Conservation (phyloP, 2,329 filamentous ascomycete genomes). For the Clonostachys solani region DNA sequence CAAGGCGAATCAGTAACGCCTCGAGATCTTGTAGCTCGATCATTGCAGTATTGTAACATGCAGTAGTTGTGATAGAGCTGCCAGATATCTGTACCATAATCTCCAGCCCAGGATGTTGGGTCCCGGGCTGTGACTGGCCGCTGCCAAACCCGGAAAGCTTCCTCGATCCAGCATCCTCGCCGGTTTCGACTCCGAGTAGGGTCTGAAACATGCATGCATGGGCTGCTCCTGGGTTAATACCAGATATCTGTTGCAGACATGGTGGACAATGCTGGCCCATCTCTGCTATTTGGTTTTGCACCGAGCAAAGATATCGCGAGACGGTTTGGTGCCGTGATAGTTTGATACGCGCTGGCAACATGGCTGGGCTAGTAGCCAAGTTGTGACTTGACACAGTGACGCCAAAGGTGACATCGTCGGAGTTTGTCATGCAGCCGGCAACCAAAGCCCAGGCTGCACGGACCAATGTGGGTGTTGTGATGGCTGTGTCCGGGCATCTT, state of each 20-base stretch:
- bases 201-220: constrained; percentile 7
- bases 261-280: constrained; percentile 7
- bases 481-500: too few relatives aligned
- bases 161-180: too few relatives aligned
- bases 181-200: constrained; percentile 8
- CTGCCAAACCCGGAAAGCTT: too few relatives aligned
- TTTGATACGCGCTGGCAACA: constrained; percentile 15
- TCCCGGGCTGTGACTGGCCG: too few relatives aligned
- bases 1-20: not conserved
- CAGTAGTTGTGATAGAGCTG: too few relatives aligned
- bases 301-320: constrained; percentile 30
- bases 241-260: constrained; percentile 7
- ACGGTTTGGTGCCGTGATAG: constrained; percentile 21
- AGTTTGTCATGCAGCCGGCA: constrained; percentile 23
- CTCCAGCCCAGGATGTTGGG: too few relatives aligned
- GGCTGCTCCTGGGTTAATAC: constrained; percentile 1
- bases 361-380: constrained; percentile 15
- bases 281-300: constrained; percentile 8
- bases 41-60: too few relatives aligned
- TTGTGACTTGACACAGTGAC: constrained; percentile 13
- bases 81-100: too few relatives aligned
- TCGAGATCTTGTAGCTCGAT: not conserved
- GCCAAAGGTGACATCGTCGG: constrained; percentile 20
- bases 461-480: too few relatives aligned
- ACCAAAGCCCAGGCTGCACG: constrained; percentile 21